Conservation (phyloP, 1,284 basidiomycete species). For the Malassezia arunalokei region DNA sequence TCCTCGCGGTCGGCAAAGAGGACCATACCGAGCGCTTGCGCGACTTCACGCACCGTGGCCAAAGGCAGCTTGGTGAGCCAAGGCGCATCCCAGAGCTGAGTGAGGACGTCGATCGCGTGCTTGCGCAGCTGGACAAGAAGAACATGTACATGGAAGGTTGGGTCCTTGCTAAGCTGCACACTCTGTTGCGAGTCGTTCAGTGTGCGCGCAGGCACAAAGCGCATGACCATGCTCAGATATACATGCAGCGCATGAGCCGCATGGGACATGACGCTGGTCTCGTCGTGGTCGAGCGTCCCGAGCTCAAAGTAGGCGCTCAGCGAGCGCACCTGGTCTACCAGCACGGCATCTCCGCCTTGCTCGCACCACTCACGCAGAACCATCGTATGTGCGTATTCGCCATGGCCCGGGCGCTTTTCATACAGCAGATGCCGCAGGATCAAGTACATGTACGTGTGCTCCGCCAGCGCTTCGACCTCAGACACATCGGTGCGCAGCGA, state of each 20-base stretch:
- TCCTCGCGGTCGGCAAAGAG: slow-evolving; percentile 58
- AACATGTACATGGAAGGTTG: slow-evolving; percentile 50
- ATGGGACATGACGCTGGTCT: slow-evolving; percentile 49
- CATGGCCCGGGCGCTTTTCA: slow-evolving; percentile 56
- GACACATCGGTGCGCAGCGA: slow-evolving; percentile 54
- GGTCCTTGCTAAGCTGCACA: slow-evolving; percentile 49
- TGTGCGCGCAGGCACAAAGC: slow-evolving; percentile 60
- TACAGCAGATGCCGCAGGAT: slow-evolving; percentile 63
- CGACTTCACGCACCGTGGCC: slow-evolving; percentile 53
- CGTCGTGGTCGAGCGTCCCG: background rate
- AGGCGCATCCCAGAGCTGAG: slow-evolving; percentile 64
- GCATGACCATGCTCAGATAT: slow-evolving; percentile 63
- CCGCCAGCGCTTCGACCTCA: slow-evolving; percentile 42
- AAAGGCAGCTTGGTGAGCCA: slow-evolving; percentile 67
- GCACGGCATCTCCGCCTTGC: background rate
- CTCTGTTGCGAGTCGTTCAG: slow-evolving; percentile 79
- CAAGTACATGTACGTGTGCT: slow-evolving; percentile 60
- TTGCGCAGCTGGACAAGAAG: slow-evolving; percentile 72
- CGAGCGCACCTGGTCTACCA: background rate
- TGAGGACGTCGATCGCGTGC: slow-evolving; percentile 58
- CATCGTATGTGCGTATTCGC: slow-evolving; percentile 62
- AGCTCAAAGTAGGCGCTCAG: background rate
- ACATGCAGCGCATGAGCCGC: slow-evolving; percentile 71
- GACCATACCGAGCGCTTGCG: slow-evolving; percentile 68
- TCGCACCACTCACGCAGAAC: slow-evolving; percentile 45